Conservation (phyloP, 305 asterid species). For the Fraxinus floribunda region DNA sequence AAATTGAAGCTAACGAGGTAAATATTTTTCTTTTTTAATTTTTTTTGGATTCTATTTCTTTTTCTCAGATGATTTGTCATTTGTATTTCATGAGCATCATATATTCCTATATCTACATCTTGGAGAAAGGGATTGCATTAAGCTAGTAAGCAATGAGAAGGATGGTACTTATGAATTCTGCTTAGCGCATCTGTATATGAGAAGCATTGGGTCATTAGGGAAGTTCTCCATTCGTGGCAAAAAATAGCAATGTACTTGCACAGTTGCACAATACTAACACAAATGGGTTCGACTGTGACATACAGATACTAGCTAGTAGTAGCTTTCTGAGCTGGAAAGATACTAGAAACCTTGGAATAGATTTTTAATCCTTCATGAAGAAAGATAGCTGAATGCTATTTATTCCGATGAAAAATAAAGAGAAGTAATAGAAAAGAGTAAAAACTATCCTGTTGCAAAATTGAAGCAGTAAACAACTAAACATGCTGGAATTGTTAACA, state of each 20-base stretch:
- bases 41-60: constrained; percentile 1
- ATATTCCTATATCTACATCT: background rate
- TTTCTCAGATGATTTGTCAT: background rate
- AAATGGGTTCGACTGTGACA: background rate
- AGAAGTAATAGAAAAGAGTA: background rate
- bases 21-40: background rate
- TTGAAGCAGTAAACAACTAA: background rate
- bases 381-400: background rate
- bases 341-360: background rate
- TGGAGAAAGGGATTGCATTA: background rate
- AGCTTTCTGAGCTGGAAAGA: background rate
- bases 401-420: background rate
- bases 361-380: background rate
- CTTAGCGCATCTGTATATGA: constrained; percentile 13
- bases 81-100: constrained; percentile 6
- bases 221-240: background rate
- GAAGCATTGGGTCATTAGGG: background rate
- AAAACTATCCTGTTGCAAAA: background rate
- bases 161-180: background rate
- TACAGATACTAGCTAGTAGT: background rate
- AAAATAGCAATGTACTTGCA: background rate
- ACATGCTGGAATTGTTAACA: background rate
- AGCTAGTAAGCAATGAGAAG: background rate
- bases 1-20: constrained; percentile 67
- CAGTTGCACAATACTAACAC: background rate